Conservation (phyloP, 768 basidiomycete species). For the Russula sp. region DNA sequence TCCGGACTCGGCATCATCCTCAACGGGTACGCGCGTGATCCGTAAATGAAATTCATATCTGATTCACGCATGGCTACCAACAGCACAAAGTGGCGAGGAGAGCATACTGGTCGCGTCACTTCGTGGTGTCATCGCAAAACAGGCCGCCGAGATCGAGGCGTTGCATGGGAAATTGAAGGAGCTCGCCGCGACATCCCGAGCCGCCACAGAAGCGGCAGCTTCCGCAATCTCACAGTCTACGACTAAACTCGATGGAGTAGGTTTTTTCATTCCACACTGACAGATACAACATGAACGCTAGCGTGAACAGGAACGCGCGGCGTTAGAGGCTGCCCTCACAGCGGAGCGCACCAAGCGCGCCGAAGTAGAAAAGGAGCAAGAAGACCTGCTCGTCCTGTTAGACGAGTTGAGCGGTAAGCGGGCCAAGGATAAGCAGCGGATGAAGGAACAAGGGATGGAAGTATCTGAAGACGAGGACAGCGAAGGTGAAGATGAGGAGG, state of each 20-base stretch:
- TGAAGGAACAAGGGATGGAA: constrained; percentile 71
- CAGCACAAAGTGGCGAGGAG: constrained; percentile 63
- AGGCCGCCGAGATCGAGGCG: constrained; percentile 71
- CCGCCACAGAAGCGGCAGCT: not conserved
- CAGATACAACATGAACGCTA: not conserved
- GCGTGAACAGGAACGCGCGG: constrained; percentile 35
- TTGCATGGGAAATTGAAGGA: constrained; percentile 58
- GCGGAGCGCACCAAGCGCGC: constrained; percentile 58
- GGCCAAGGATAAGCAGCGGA: constrained; percentile 70
- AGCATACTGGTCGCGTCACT: constrained; percentile 78
- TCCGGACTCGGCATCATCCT: constrained; percentile 56
- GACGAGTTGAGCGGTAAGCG: constrained; percentile 90
- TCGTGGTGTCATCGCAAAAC: constrained; percentile 74
- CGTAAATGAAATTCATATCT: not conserved
- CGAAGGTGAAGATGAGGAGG: constrained; percentile 50
- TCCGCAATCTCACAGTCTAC: constrained; percentile 1
- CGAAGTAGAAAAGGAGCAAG: constrained; percentile 93
- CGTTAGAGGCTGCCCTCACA: constrained; percentile 49
- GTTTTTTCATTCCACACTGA: not conserved
- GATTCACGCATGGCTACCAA: not conserved
- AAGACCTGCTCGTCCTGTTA: constrained; percentile 86
- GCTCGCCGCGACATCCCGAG: constrained; percentile 24
- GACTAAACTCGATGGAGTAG: constrained; percentile 7
- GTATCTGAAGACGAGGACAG: constrained; percentile 92
- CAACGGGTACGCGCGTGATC: constrained; percentile 43